A percentile compares a stretch with the other conserved stretches of the same genome.
Conservation (phyloP, 2,329 filamentous ascomycete genomes). For the Nemania serpens region DNA sequence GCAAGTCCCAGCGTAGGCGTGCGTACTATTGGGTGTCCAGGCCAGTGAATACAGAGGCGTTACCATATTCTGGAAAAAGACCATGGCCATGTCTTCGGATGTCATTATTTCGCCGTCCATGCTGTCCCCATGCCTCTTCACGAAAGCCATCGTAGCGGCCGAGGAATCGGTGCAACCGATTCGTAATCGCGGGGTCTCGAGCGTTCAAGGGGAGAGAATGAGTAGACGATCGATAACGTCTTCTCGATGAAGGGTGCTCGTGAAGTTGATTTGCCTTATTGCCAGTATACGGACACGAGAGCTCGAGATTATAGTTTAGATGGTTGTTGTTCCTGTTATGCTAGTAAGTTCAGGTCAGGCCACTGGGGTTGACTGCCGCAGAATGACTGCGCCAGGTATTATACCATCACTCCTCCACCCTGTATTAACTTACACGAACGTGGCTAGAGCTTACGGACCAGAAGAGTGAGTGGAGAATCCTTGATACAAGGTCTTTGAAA, state of each 20-base stretch:
- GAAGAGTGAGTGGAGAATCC: neutral
- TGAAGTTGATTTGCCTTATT: neutral
- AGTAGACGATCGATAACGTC: neutral
- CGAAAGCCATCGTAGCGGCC: conserved; percentile 5
- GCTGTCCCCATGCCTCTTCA: conserved; percentile 14
- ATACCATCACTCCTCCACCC: neutral
- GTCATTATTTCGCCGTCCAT: conserved; percentile 30
- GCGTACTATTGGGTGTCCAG: conserved; percentile 74
- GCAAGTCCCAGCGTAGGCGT: conserved; percentile 84
- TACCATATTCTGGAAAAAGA: conserved; percentile 61
- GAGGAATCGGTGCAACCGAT: neutral
- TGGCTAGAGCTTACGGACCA: neutral
- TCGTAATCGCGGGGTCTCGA: neutral
- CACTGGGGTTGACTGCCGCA: neutral
- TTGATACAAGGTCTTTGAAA: neutral
- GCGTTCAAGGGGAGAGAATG: neutral
- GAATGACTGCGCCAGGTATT: neutral
- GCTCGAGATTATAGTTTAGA: neutral
- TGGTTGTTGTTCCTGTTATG: neutral
- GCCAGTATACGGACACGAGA: neutral
- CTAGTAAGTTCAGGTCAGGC: neutral
- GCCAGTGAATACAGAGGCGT: conserved; percentile 68
- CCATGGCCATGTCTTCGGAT: conserved; percentile 38
- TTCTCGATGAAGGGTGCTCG: neutral
- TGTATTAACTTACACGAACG: neutral